Conservation (phyloP, 495 filamentous ascomycete genomes). For the Lophium mytilinum region DNA sequence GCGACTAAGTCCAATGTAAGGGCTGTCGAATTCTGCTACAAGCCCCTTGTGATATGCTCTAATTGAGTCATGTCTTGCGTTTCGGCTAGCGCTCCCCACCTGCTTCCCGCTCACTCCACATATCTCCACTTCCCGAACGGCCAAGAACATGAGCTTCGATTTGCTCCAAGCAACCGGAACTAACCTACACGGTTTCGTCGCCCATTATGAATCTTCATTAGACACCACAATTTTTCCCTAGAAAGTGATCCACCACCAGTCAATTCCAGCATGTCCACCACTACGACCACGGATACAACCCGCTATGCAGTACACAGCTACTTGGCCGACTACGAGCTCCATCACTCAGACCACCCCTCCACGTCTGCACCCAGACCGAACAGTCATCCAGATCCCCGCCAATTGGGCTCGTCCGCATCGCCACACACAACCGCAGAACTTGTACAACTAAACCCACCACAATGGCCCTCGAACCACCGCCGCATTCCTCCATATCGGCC, state of each 20-base stretch:
- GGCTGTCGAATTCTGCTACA: neutral
- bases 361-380: slow-evolving; percentile 18
- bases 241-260: too few relatives aligned
- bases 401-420: neutral
- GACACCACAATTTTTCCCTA: neutral
- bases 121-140: neutral
- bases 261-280: slow-evolving; percentile 32
- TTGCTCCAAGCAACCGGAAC: neutral
- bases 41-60: neutral
- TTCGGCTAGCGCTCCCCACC: neutral
- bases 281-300: slow-evolving; percentile 32
- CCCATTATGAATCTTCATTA: neutral
- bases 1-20: neutral
- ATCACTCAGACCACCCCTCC: slow-evolving; percentile 31
- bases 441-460: slow-evolving; percentile 24
- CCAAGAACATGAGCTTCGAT: neutral
- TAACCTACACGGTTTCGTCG: neutral
- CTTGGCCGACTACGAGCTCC: slow-evolving; percentile 44
- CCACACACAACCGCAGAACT: neutral
- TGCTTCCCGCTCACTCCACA: neutral
- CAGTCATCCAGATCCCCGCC: slow-evolving; percentile 10
- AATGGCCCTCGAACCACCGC: slow-evolving; percentile 42
- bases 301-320: slow-evolving; percentile 27
- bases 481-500: slow-evolving; percentile 45
- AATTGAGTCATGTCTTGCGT: neutral